phyloP scores from a whole-genome alignment of 140 eudicot species.

The Erigeron philadelphicus region DNA sequence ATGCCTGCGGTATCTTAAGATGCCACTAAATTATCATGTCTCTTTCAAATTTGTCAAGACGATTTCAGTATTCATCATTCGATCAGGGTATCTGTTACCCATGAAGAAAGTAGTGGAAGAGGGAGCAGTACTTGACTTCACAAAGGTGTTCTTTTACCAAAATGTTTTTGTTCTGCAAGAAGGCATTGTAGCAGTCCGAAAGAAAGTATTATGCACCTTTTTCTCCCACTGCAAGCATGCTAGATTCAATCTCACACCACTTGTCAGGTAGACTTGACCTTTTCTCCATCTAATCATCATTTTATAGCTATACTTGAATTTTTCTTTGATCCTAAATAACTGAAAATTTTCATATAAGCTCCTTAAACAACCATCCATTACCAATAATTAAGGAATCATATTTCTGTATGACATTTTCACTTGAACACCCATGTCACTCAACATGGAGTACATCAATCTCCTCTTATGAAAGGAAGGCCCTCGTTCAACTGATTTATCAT shows the following conservation, averaged over 20 bases:
- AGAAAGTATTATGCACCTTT: neutral
- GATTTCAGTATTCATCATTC: neutral
- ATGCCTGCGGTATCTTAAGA: neutral
- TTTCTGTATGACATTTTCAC: slow-evolving; percentile 40
- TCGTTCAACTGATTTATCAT: slow-evolving; percentile 16
- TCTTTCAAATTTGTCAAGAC: neutral
- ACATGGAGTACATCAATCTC: slow-evolving; percentile 53
- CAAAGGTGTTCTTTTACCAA: neutral
- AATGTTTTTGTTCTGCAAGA: neutral
- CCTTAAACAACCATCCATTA: neutral
- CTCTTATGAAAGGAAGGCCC: slow-evolving; percentile 35
- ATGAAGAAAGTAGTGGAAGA: slow-evolving; percentile 1
- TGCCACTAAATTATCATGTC: neutral
- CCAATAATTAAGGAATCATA: slow-evolving; percentile 5
- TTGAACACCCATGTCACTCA: slow-evolving; percentile 47
- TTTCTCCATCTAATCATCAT: neutral
- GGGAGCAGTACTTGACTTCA: neutral
- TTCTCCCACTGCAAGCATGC: neutral
- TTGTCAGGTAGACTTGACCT: neutral
- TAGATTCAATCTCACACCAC: neutral
- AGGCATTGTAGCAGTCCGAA: neutral
- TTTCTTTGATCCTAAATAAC: neutral
- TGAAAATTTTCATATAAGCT: slow-evolving; percentile 5
- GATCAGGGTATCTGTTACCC: neutral
- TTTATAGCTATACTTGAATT: neutral